These are phyloP conservation scores for Cutaneotrichosporon mucoides DNA, from an alignment of 1,284 basidiomycete genomes.

Conservation along the genomic window DNA sequence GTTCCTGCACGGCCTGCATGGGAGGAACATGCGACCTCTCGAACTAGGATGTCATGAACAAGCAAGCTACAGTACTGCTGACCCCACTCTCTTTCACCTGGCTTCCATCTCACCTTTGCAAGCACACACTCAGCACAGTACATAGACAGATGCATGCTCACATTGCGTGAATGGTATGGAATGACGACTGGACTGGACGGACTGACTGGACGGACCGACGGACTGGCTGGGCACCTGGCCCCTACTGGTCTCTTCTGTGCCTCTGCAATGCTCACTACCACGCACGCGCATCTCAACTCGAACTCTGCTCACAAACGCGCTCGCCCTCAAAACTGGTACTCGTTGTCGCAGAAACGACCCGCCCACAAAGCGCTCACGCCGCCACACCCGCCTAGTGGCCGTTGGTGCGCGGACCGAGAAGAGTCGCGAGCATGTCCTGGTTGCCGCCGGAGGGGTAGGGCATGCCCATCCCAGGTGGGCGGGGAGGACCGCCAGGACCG, in stretches of 20 bases:
- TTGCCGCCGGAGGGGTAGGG: slow-evolving; percentile 16
- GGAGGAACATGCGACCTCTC: no score
- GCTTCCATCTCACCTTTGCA: no score
- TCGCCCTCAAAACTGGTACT: background rate
- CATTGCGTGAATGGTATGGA: background rate
- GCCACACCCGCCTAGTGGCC: slow-evolving; percentile 2
- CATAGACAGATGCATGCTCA: slow-evolving; percentile 2
- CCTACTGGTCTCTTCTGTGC: background rate
- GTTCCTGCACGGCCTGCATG: no score
- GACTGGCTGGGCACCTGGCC: background rate
- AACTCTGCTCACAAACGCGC: background rate
- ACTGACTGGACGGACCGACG: no score
- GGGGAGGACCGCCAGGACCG: background rate
- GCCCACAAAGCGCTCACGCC: no score
- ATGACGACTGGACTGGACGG: background rate
- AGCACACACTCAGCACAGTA: background rate
- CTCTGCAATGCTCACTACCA: background rate
- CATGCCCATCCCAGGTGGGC: slow-evolving; percentile 12
- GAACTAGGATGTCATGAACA: no score
- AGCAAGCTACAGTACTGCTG: no score
- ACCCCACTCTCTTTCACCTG: no score
- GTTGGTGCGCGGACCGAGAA: slow-evolving; percentile 10
- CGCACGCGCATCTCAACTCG: background rate
- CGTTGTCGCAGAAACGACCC: no score
- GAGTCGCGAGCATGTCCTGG: slow-evolving; percentile 42